Base-by-base conservation (phyloP, 805 yeast species). In the Teunomyces atbi region DNA sequence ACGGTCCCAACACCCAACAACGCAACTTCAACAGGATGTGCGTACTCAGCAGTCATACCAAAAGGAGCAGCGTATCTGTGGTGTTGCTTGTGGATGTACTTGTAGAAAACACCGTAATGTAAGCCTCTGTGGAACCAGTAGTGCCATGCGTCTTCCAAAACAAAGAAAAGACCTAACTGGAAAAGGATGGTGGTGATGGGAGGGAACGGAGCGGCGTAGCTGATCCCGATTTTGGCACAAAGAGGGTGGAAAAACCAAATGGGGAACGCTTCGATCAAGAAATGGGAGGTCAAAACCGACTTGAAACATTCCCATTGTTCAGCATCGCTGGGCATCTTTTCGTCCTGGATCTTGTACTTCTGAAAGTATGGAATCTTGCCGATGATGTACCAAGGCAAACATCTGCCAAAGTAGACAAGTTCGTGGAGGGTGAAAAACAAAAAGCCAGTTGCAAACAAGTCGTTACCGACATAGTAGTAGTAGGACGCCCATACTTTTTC, bases 11-110 rank as follows among this genome's bases (percentile, higher is more conserved):
- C 80, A 44, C 99, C 99, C 51, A 92, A 74, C 44, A 89, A 76
- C 73, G 88, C 80, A 28, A 92, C 96, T 72, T 92, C 99, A 26
- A 86, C 77, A 13, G 99, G 98, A 64, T 92, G 97, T 27, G 98
- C 98, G 65, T 92, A 92, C 73, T 92, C 99, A 41, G 98, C 98
- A 50, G 98, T 84, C 48, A 92, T 73, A 32, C 99, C 99, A 62
- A 92, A 92, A 39, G 99, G 99, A 38, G 98, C 97, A 18, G 97
- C 96, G 65, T 91, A 92, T 67, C 91, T 84, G 73, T 92, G 99
- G 70, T 92, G 99, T 76, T 90, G 96, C 73, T 92, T 92, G 77
- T 92, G 99, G 58, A 92, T 89, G 66, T 84, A 81, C 73, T 87
- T 89, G 81, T 92, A 92, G 65, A 94, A 87, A 50, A 82, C 77